A percentile compares a stretch with the other conserved stretches of the same genome.
These are phyloP conservation scores for Xylariaceae sp. DNA, from an alignment of 2,329 filamentous ascomycete species.

Conservation along the genomic window DNA sequence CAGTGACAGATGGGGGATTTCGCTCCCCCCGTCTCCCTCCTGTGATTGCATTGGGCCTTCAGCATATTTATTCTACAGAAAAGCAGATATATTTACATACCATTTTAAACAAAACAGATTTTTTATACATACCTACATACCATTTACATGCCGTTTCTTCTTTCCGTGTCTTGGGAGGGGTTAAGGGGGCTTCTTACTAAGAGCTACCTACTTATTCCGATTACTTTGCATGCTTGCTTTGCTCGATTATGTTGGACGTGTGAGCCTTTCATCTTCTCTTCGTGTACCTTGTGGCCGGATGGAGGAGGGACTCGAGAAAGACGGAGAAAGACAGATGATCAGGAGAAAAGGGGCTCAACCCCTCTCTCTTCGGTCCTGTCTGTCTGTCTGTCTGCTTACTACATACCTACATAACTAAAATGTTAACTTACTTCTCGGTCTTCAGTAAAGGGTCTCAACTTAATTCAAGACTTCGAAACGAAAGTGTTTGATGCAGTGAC, in stretches of 20 bases:
- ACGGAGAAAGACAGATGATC: too few relatives aligned
- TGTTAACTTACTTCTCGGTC: too few relatives aligned
- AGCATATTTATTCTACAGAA: background rate
- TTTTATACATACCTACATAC: conserved; percentile 3
- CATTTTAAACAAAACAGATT: background rate
- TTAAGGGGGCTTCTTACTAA: conserved; percentile 11
- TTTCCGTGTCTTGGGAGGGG: conserved; percentile 4
- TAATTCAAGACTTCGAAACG: too few relatives aligned
- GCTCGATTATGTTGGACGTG: conserved; percentile 7
- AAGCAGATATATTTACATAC: conserved; percentile 16
- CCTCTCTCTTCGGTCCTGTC: too few relatives aligned
- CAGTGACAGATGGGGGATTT: background rate
- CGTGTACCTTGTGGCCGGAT: background rate
- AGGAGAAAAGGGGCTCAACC: too few relatives aligned
- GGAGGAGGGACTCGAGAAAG: too few relatives aligned
- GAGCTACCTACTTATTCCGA: background rate
- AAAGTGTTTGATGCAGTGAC: too few relatives aligned
- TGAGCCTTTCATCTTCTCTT: background rate
- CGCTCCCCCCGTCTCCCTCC: background rate
- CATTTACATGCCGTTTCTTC: conserved; percentile 17
- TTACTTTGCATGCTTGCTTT: background rate
- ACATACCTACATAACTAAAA: too few relatives aligned
- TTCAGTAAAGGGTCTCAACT: too few relatives aligned
- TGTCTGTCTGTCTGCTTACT: too few relatives aligned
- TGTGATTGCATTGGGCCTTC: conserved; percentile 2